A percentile compares a stretch with the other conserved stretches of the same genome.
Evolutionary conservation across 257 asterid genomes (phyloP).

Genomic region (Mentha longifolia): DNA sequence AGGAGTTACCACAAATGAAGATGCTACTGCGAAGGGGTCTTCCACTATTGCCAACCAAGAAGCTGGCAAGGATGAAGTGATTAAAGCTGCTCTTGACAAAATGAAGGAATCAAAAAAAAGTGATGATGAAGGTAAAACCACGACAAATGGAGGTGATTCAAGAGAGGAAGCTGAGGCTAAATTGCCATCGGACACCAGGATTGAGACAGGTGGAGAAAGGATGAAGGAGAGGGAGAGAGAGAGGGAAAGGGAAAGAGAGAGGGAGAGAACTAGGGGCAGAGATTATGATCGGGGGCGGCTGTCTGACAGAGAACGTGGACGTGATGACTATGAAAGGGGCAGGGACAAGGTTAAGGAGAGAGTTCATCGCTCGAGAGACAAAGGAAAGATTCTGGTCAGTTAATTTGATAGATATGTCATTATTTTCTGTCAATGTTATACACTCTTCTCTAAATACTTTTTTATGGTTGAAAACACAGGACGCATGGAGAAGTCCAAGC

Average conservation of each 20-base stretch:
- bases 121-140: slow-evolving; percentile 56
- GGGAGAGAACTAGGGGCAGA: slow-evolving; percentile 64
- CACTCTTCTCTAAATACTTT: not conserved
- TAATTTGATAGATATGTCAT: not conserved
- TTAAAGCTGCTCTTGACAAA: slow-evolving; percentile 61
- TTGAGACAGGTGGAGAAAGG: slow-evolving; percentile 68
- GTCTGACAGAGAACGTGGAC: slow-evolving; percentile 70
- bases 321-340: slow-evolving; percentile 68
- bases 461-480: slow-evolving; percentile 43
- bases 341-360: slow-evolving; percentile 72
- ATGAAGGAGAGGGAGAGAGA: slow-evolving; percentile 64
- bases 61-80: slow-evolving; percentile 54
- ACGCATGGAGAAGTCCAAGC: slow-evolving; percentile 67
- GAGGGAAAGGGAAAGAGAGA: slow-evolving; percentile 36
- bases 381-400: slow-evolving; percentile 67
- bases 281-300: slow-evolving; percentile 76
- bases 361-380: slow-evolving; percentile 73
- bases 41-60: slow-evolving; percentile 47
- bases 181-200: slow-evolving; percentile 50
- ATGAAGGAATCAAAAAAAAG: slow-evolving; percentile 64
- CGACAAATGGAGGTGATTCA: slow-evolving; percentile 47
- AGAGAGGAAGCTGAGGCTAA: slow-evolving; percentile 68
- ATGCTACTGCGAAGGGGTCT: slow-evolving; percentile 48
- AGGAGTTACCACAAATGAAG: slow-evolving; percentile 52
- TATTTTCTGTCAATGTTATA: not conserved